A percentile compares a stretch with the other conserved stretches of the same genome.
Evolutionary conservation across 106 monocot species (phyloP).

Genomic region (Amphibolis antarctica): DNA sequence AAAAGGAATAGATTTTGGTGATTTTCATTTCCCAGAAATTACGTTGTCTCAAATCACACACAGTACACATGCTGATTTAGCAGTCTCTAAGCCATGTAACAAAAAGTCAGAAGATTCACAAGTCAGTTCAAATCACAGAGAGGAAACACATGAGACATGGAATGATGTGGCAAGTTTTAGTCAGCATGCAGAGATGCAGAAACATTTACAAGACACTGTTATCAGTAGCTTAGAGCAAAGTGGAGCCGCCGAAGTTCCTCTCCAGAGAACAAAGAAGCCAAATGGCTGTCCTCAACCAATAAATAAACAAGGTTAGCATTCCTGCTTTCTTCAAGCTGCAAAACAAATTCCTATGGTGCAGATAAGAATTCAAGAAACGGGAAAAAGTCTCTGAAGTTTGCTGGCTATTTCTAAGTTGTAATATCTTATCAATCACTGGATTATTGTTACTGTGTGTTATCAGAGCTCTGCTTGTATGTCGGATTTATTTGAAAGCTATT

Average conservation of each 20-base stretch:
- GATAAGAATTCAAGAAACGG: too few relatives aligned
- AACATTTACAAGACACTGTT: conserved; percentile 8
- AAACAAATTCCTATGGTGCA: background rate
- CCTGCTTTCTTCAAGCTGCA: background rate
- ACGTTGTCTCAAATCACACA: conserved; percentile 2
- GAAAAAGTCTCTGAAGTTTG: too few relatives aligned
- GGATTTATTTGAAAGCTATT: too few relatives aligned
- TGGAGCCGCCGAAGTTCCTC: conserved; percentile 15
- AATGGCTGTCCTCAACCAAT: conserved; percentile 22
- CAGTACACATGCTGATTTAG: background rate
- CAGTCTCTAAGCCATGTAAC: conserved; percentile 4
- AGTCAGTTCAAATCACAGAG: conserved; percentile 5
- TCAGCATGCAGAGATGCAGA: conserved; percentile 9
- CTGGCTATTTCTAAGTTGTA: too few relatives aligned
- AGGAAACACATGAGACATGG: conserved; percentile 5
- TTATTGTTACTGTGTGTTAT: too few relatives aligned
- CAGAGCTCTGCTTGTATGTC: too few relatives aligned
- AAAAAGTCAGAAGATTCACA: conserved; percentile 4
- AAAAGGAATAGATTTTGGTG: conserved; percentile 50
- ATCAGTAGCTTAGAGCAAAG: conserved; percentile 22
- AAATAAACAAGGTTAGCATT: conserved; percentile 39
- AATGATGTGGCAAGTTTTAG: conserved; percentile 1
- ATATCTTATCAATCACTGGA: too few relatives aligned
- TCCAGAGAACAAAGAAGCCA: conserved; percentile 35
- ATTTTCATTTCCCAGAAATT: conserved; percentile 34